Evolutionary conservation across 305 asterid species (phyloP), one percentile per base, ranked within the genome.

Genomic region (Fraxinus velutina): DNA sequence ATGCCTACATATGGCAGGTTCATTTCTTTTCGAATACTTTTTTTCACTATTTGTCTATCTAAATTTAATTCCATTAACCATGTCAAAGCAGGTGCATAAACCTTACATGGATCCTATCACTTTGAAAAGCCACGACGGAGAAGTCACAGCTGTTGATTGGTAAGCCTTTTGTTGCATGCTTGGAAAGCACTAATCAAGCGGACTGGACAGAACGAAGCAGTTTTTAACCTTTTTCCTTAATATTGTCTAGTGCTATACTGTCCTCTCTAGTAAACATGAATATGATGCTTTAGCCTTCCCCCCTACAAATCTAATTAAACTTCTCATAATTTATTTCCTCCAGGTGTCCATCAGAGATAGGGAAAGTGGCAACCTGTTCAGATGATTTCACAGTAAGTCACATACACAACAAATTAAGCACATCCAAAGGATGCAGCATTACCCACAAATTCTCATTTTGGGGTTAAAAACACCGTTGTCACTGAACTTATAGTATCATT

Each of bases 101-200:
- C 98, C 98, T 81, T 86, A 86, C 42, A 83, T 76, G 66, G 88
- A 88, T 88, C 98, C 98, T 12, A 52, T 90, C 83, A 74, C 83
- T 24, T 85, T 94, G 87, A 88, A 88, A 88, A 87, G 98, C 86
- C 99, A 96, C 37, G 93, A 88, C 71, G 97, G 97, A 79, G 97
- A 94, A 92, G 98, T 96, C 84, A 94, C 98, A 64, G 92, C 98
- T 55, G 98, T 96, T 34, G 97, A 91, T 75, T 96, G 99, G 99
- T 96, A 88, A 47, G 85, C 5, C 76, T 72, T 81, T 32, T 3
- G 12, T 75, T 70, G 42, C 75, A 30, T 30, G 24, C 12, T 70
- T 64, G 7, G n/a, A 7, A 9, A 24, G 73, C 34, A 8, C 34
- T 9, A 62, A 10, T 2, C 6, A 15, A 64, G n/a, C 0, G 6